Conservation (phyloP, 345 rosid species). For the Pistacia atlantica region DNA sequence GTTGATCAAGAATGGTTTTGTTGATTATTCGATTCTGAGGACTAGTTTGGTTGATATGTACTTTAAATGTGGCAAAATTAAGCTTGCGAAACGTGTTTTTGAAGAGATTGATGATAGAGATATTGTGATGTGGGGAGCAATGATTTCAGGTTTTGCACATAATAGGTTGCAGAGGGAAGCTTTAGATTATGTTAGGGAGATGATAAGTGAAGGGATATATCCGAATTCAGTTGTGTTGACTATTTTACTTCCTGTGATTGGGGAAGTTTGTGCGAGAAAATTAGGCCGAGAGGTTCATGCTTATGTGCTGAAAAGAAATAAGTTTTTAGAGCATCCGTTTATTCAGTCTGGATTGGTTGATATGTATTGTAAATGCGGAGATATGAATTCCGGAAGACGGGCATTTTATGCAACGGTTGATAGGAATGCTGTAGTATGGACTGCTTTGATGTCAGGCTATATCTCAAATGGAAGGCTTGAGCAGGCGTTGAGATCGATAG, state of each 20-base stretch:
- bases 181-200: conserved; percentile 56
- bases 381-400: conserved; percentile 64
- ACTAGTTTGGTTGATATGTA: conserved; percentile 81
- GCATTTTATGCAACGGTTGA: conserved; percentile 65
- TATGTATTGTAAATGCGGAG: conserved; percentile 87
- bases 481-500: conserved; percentile 81
- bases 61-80: conserved; percentile 75
- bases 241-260: conserved; percentile 65
- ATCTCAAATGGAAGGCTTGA: conserved; percentile 70
- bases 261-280: conserved; percentile 55
- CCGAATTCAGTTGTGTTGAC: conserved; percentile 78
- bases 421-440: conserved; percentile 83
- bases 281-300: conserved; percentile 81
- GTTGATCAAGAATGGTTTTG: conserved; percentile 66
- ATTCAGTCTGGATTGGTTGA: conserved; percentile 80
- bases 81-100: conserved; percentile 57
- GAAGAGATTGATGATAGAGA: conserved; percentile 72
- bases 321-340: conserved; percentile 43
- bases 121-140: conserved; percentile 79
- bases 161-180: conserved; percentile 71
- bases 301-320: conserved; percentile 55
- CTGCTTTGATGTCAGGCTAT: conserved; percentile 85
- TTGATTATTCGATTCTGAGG: conserved; percentile 53
- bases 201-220: conserved; percentile 61
- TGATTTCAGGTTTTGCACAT: conserved; percentile 83